phyloP scores from a whole-genome alignment of 164 flowering plant genomes.

The Nymphaea colorata region DNA sequence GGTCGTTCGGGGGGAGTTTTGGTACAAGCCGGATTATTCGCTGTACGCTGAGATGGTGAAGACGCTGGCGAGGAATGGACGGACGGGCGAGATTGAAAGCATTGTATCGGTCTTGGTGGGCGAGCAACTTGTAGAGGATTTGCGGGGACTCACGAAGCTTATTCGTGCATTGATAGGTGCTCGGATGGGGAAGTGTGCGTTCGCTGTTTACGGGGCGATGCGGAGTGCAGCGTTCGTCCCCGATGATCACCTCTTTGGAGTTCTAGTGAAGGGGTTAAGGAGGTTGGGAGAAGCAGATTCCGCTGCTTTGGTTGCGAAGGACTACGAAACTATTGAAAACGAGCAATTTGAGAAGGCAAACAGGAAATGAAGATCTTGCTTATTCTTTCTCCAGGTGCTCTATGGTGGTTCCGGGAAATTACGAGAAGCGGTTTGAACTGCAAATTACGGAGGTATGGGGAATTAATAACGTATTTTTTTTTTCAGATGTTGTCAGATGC shows the following conservation, averaged over 20 bases:
- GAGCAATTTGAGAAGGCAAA: not conserved
- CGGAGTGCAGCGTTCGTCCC: constrained; percentile 36
- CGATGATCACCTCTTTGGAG: constrained; percentile 60
- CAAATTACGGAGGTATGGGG: too few relatives aligned
- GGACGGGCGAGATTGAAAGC: constrained; percentile 48
- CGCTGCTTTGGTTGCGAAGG: constrained; percentile 50
- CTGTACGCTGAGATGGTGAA: constrained; percentile 43
- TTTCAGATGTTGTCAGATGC: too few relatives aligned
- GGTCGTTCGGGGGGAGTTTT: constrained; percentile 34
- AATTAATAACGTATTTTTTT: too few relatives aligned
- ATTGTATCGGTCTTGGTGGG: constrained; percentile 38
- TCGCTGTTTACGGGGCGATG: constrained; percentile 53
- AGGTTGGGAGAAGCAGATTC: constrained; percentile 40
- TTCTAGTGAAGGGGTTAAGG: constrained; percentile 58
- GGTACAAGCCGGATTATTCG: constrained; percentile 32
- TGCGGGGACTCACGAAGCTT: constrained; percentile 37
- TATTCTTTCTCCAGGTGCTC: too few relatives aligned
- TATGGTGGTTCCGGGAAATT: too few relatives aligned
- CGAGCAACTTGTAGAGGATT: constrained; percentile 18
- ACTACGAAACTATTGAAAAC: constrained; percentile 14
- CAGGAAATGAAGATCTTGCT: not conserved
- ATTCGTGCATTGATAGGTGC: constrained; percentile 44
- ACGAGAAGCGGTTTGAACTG: too few relatives aligned
- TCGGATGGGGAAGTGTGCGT: constrained; percentile 39
- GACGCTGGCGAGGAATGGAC: constrained; percentile 34